Base-by-base conservation (phyloP, 192 early-diverging fungal species). In the Cladochytrium replicatum region DNA sequence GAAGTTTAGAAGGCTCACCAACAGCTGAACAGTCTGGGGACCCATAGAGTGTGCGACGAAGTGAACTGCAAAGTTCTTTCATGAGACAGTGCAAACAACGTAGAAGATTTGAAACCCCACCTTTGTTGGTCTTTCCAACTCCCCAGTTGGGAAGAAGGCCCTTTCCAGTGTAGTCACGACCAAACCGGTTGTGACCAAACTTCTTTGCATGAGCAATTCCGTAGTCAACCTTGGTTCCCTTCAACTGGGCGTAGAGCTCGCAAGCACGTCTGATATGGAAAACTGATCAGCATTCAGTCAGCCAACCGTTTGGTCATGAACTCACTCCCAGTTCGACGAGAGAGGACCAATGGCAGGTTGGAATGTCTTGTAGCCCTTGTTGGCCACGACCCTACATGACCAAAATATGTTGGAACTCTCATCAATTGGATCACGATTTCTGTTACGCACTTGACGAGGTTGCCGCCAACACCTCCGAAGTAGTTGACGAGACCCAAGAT, bases 261-360 rank as follows among this genome's bases (percentile, higher is more conserved):
- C 58, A 60, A 1, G 58, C 58, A 46, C 58, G 58, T 40, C 54
- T 51, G n/a, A n/a, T n/a, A n/a, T n/a, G n/a, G n/a, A 9, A 19
- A 43, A 23, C n/a, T n/a, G n/a, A n/a, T 43, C 19, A 43, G 19
- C 24, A 43, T 9, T 43, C 42, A 15, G 42, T 17, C 15, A 43
- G 8, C 6, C 9, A 43, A 43, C 7, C 32, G 26, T 23, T 38
- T 7, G 27, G 54, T 51, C 0, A 43, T 9, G 21, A 43, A 9
- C 23, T 38, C 30, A 9, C 30, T 29, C 46, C 50, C 50, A 60
- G 44, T 55, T 55, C 19, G 50, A 54, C 3, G 56, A 58, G 7
- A 47, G 9, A 9, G 56, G 50, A 1, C 56, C 56, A 43, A 60
- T 55, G 28, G 5, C 27, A 6, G 5, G 6, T 6, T 6, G n/a